A percentile compares a stretch with the other conserved stretches of the same genome.
phyloP scores from a whole-genome alignment of 179 eudicot species.

The Beta lomatogona region DNA sequence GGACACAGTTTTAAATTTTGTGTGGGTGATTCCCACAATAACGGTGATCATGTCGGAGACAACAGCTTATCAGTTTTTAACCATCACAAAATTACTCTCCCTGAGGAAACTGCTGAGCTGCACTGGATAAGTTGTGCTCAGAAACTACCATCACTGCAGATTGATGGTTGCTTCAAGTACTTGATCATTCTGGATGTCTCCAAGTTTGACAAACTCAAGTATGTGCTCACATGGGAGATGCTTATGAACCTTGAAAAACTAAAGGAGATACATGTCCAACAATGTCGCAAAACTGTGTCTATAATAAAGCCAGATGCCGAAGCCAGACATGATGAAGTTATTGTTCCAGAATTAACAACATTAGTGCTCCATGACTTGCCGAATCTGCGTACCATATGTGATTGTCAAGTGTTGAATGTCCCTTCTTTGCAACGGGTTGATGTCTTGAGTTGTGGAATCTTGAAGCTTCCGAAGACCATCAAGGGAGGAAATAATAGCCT shows the following conservation, averaged over 20 bases:
- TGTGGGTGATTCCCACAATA: slow-evolving; percentile 32
- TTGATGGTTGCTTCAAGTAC: slow-evolving; percentile 25
- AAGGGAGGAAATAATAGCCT: slow-evolving; percentile 7
- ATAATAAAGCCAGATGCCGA: slow-evolving; percentile 28
- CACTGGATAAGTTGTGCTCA: slow-evolving; percentile 20
- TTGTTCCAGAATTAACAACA: slow-evolving; percentile 14
- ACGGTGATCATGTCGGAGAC: background rate
- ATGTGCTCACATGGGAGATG: slow-evolving; percentile 32
- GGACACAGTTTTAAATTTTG: slow-evolving; percentile 27
- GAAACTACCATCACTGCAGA: slow-evolving; percentile 19
- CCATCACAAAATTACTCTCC: slow-evolving; percentile 17
- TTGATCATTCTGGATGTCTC: slow-evolving; percentile 26
- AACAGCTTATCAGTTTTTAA: slow-evolving; percentile 30
- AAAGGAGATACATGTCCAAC: slow-evolving; percentile 29
- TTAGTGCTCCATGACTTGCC: slow-evolving; percentile 31
- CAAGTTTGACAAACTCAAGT: slow-evolving; percentile 15
- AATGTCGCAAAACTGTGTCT: slow-evolving; percentile 23
- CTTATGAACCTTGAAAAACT: slow-evolving; percentile 21
- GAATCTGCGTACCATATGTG: slow-evolving; percentile 28
- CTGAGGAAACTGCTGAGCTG: slow-evolving; percentile 28
- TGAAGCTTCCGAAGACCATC: slow-evolving; percentile 24
- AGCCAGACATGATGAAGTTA: slow-evolving; percentile 12
- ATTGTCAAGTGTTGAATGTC: slow-evolving; percentile 23
- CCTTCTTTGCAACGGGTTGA: slow-evolving; percentile 21
- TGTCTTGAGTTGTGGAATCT: slow-evolving; percentile 30